Conservation (phyloP, 805 yeast genomes). For the Monosporozyma aquatica region DNA sequence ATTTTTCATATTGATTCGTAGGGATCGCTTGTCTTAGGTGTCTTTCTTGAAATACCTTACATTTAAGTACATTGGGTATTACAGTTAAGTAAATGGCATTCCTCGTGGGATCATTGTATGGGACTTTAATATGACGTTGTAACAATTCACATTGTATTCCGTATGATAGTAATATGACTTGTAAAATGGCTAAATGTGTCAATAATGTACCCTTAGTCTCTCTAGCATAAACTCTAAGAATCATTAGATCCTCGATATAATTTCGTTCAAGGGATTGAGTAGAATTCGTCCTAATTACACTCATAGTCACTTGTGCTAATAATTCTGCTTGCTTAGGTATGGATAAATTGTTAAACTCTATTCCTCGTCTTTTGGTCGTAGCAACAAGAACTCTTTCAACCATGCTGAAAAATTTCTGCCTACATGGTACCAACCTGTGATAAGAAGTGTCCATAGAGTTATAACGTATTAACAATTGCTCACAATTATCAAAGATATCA, state of each 20-base stretch:
- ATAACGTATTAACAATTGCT: neutral
- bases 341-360: slow-evolving; percentile 1
- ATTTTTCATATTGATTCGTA: neutral
- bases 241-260: slow-evolving; percentile 16
- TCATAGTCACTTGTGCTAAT: slow-evolving; percentile 1
- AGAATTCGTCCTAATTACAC: neutral
- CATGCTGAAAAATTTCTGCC: slow-evolving; percentile 9
- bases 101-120: neutral
- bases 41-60: neutral
- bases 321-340: neutral
- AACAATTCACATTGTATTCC: neutral
- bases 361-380: slow-evolving; percentile 7
- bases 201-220: slow-evolving; percentile 19
- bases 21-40: neutral
- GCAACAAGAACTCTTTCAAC: slow-evolving; percentile 7
- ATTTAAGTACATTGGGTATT: neutral
- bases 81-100: neutral
- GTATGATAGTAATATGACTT: slow-evolving; percentile 3
- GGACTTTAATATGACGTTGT: neutral
- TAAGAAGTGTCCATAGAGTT: slow-evolving; percentile 4
- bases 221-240: slow-evolving; percentile 21
- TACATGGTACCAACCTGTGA: slow-evolving; percentile 2
- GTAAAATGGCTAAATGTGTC: slow-evolving; percentile 18
- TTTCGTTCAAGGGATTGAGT: neutral
- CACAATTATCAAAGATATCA: neutral